Conservation (phyloP, 2,329 filamentous ascomycete species). For the Lizonia empirigonia region DNA sequence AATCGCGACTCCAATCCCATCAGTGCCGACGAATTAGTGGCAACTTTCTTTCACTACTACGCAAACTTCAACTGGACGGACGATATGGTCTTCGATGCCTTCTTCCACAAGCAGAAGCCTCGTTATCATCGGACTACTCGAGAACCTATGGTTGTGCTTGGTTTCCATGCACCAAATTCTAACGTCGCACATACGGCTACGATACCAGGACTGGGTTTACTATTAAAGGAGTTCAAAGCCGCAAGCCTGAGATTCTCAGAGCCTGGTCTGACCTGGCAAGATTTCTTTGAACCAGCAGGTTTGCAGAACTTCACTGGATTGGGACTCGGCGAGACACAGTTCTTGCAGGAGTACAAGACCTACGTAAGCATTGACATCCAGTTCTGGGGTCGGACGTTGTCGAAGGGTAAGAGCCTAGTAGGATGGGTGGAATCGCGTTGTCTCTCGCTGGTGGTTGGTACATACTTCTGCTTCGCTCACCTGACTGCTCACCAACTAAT, state of each 20-base stretch:
- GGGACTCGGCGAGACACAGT: constrained; percentile 45
- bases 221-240: constrained; percentile 59
- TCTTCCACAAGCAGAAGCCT: constrained; percentile 53
- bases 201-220: constrained; percentile 56
- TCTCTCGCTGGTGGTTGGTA: constrained; percentile 63
- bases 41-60: constrained; percentile 69
- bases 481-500: constrained; percentile 1
- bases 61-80: constrained; percentile 64
- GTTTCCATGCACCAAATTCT: constrained; percentile 65
- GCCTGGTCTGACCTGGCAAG: constrained; percentile 35
- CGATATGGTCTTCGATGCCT: constrained; percentile 63
- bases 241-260: constrained; percentile 52
- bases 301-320: neutral
- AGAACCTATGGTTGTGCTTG: constrained; percentile 68
- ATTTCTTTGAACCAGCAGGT: constrained; percentile 26
- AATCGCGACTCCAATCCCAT: constrained; percentile 34
- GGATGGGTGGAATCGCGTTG: constrained; percentile 69
- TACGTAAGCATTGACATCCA: constrained; percentile 68
- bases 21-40: constrained; percentile 59
- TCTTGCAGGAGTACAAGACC: constrained; percentile 58
- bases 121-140: constrained; percentile 61
- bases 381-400: constrained; percentile 66
- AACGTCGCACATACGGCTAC: constrained; percentile 65
- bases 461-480: constrained; percentile 28
- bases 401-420: constrained; percentile 61